Evolutionary conservation across 805 yeast species (phyloP).

Genomic region (Blastobotrys muscicola): DNA sequence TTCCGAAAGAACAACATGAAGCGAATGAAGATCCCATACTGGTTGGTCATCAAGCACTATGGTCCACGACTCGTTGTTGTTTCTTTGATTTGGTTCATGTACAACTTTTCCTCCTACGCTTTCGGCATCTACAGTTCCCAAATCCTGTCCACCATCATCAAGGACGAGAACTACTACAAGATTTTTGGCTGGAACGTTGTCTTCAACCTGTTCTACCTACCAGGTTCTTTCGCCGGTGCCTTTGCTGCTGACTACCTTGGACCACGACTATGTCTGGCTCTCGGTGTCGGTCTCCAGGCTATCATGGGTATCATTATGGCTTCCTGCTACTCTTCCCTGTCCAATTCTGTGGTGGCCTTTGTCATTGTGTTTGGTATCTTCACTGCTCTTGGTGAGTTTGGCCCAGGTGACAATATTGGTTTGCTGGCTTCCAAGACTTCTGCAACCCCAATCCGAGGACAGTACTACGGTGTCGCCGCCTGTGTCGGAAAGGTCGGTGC

Average conservation of each 20-base stretch:
- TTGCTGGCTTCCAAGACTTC: conserved; percentile 74
- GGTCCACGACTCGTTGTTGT: conserved; percentile 70
- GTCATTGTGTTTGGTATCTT: conserved; percentile 83
- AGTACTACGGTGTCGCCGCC: conserved; percentile 82
- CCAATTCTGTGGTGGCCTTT: conserved; percentile 50
- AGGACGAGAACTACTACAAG: conserved; percentile 51
- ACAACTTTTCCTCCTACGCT: conserved; percentile 83
- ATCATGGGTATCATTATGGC: conserved; percentile 40
- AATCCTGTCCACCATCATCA: conserved; percentile 52
- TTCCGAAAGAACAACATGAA: conserved; percentile 60
- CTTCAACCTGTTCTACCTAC: conserved; percentile 73
- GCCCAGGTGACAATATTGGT: conserved; percentile 88
- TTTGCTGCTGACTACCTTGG: conserved; percentile 55
- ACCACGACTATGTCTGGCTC: conserved; percentile 59
- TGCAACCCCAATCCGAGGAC: conserved; percentile 81
- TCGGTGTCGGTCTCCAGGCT: conserved; percentile 63
- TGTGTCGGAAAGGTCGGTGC: conserved; percentile 89
- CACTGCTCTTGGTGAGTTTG: conserved; percentile 78
- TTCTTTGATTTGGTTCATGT: conserved; percentile 77
- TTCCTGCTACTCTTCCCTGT: conserved; percentile 46
- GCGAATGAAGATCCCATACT: conserved; percentile 50
- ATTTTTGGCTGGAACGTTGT: conserved; percentile 88
- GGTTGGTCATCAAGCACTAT: conserved; percentile 62
- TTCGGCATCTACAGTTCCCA: conserved; percentile 74
- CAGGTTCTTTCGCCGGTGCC: conserved; percentile 87